Conservation (phyloP, 78 protist genomes). For the Dictyostelium citrinum region DNA sequence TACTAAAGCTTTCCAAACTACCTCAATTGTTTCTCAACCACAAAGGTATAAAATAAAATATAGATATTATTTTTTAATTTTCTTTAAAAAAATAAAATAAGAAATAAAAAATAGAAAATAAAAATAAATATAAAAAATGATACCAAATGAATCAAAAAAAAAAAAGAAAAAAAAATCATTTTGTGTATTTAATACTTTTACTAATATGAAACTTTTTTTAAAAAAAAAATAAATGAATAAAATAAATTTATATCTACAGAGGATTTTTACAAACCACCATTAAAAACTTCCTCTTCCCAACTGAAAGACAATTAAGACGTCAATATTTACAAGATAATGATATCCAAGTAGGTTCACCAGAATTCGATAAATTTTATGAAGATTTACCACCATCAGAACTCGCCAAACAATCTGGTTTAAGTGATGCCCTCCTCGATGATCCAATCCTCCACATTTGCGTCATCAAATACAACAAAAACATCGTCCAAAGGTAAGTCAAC, state of each 20-base stretch:
- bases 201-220: neutral
- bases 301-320: slow-evolving; percentile 68
- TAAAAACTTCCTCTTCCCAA: slow-evolving; percentile 60
- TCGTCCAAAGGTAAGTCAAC: slow-evolving; percentile 44
- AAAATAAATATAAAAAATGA: neutral
- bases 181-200: too few species aligned
- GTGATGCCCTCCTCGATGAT: slow-evolving; percentile 74
- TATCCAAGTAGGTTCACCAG: slow-evolving; percentile 64
- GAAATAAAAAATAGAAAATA: neutral
- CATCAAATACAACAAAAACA: slow-evolving; percentile 67
- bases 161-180: neutral
- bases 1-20: neutral
- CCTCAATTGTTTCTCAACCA: slow-evolving; percentile 1
- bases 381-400: slow-evolving; percentile 7
- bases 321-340: neutral
- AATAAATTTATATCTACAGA: neutral
- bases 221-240: neutral
- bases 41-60: neutral
- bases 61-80: neutral
- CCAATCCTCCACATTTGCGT: slow-evolving; percentile 72
- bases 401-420: slow-evolving; percentile 24
- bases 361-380: slow-evolving; percentile 45
- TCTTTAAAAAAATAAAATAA: neutral
- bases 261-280: slow-evolving; percentile 45
- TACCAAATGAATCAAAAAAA: neutral